Percentiles rank a stretch among this genome's conserved stretches.
Conservation (phyloP, 805 yeast species). For the Yamadazyma ubonensis region DNA sequence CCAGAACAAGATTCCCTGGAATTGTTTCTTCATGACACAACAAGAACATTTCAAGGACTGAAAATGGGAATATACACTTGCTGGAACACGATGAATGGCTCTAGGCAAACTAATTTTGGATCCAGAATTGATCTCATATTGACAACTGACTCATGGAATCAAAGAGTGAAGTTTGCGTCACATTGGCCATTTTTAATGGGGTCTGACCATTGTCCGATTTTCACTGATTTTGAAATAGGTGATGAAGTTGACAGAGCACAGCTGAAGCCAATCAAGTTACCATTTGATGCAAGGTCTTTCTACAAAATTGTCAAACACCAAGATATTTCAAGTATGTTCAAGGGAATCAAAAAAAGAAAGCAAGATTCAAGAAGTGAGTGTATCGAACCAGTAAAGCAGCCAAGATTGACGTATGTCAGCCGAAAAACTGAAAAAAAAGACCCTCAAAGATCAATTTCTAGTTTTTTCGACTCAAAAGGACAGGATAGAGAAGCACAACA, state of each 20-base stretch:
- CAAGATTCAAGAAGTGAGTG: neutral
- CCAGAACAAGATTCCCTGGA: constrained; percentile 1
- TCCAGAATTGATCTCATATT: constrained; percentile 83
- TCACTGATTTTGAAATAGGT: constrained; percentile 53
- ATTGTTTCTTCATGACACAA: constrained; percentile 53
- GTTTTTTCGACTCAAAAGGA: constrained; percentile 19
- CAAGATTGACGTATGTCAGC: constrained; percentile 16
- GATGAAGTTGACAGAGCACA: neutral
- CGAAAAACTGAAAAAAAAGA: constrained; percentile 9
- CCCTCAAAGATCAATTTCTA: constrained; percentile 18
- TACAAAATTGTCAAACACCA: constrained; percentile 38
- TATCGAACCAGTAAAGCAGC: neutral
- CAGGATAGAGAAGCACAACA: neutral
- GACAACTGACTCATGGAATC: constrained; percentile 30
- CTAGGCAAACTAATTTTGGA: constrained; percentile 81
- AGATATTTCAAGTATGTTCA: constrained; percentile 36
- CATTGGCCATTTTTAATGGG: constrained; percentile 77
- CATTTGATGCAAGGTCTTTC: constrained; percentile 53
- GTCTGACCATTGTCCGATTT: constrained; percentile 94
- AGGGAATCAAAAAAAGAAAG: constrained; percentile 10
- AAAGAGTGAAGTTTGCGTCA: constrained; percentile 38
- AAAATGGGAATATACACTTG: constrained; percentile 76
- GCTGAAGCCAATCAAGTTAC: constrained; percentile 22
- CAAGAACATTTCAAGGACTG: constrained; percentile 56
- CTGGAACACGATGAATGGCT: constrained; percentile 81